phyloP scores from a whole-genome alignment of 1,284 basidiomycete species.

The Marasmius tenuissimus region DNA sequence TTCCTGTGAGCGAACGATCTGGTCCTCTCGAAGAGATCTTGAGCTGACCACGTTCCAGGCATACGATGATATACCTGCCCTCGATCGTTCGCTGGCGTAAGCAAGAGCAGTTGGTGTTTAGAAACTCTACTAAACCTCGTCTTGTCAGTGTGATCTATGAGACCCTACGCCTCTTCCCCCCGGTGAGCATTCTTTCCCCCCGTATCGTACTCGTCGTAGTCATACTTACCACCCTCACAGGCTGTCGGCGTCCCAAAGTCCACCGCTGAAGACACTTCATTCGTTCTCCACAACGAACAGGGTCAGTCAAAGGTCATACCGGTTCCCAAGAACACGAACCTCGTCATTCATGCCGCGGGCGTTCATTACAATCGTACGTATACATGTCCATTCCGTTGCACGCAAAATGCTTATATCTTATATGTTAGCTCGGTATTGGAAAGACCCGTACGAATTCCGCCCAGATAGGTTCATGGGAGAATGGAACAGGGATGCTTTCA shows the following conservation, averaged over 20 bases:
- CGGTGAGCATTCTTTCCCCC: slow-evolving; percentile 36
- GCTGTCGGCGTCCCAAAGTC: slow-evolving; percentile 46
- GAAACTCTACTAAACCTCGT: not conserved
- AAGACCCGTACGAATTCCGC: slow-evolving; percentile 46
- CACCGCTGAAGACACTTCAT: slow-evolving; percentile 41
- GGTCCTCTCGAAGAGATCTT: not conserved
- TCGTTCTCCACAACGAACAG: slow-evolving; percentile 31
- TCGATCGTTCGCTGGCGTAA: slow-evolving; percentile 45
- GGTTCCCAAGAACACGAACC: slow-evolving; percentile 41
- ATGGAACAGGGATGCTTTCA: slow-evolving; percentile 48
- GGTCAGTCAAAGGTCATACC: slow-evolving; percentile 35
- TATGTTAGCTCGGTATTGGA: slow-evolving; percentile 47
- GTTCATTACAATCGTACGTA: slow-evolving; percentile 45
- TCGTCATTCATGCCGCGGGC: slow-evolving; percentile 40
- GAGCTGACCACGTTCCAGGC: slow-evolving; percentile 27
- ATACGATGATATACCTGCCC: slow-evolving; percentile 49
- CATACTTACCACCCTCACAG: slow-evolving; percentile 22
- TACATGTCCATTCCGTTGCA: not conserved
- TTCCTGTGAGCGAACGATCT: slow-evolving; percentile 33
- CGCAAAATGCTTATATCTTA: not conserved
- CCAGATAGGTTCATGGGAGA: slow-evolving; percentile 50
- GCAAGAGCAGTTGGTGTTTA: slow-evolving; percentile 9
- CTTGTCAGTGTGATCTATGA: slow-evolving; percentile 52
- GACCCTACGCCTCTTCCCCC: slow-evolving; percentile 58
- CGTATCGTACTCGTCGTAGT: not conserved